A percentile compares a stretch with the other conserved stretches of the same genome.
Evolutionary conservation across 305 asterid genomes (phyloP).

Genomic region (Striga hermonthica): DNA sequence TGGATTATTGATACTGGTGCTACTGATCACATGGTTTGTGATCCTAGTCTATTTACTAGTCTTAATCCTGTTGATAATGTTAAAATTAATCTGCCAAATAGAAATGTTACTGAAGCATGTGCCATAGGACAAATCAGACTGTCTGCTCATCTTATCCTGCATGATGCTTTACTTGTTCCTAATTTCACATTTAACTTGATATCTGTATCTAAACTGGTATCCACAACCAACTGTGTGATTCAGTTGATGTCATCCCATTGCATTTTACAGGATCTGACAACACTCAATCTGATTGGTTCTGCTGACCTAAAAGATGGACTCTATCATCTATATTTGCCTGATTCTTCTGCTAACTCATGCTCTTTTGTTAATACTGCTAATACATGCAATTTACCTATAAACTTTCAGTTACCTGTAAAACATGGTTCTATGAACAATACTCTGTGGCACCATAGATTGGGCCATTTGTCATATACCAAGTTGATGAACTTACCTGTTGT

Average conservation of each 20-base stretch:
- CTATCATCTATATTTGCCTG: background rate
- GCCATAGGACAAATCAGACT: background rate
- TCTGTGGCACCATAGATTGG: background rate
- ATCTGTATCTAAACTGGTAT: background rate
- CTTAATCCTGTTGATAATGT: too few relatives aligned
- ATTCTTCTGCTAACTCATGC: background rate
- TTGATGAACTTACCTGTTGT: background rate
- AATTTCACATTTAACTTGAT: too few relatives aligned
- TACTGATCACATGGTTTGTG: background rate
- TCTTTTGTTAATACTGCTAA: too few relatives aligned
- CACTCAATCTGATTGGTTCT: background rate
- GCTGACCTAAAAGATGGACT: background rate
- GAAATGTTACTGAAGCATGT: background rate
- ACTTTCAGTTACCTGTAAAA: too few relatives aligned
- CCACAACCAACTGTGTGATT: background rate
- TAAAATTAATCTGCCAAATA: background rate
- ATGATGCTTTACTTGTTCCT: background rate
- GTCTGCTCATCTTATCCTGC: background rate
- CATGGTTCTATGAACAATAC: too few relatives aligned
- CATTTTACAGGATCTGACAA: too few relatives aligned
- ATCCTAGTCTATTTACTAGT: too few relatives aligned
- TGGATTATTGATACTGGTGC: background rate
- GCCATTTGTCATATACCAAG: background rate
- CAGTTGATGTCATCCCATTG: background rate
- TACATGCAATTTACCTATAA: background rate